Evolutionary conservation across 2,329 filamentous ascomycete species (phyloP).

Genomic region (Calonectria fujianensis): DNA sequence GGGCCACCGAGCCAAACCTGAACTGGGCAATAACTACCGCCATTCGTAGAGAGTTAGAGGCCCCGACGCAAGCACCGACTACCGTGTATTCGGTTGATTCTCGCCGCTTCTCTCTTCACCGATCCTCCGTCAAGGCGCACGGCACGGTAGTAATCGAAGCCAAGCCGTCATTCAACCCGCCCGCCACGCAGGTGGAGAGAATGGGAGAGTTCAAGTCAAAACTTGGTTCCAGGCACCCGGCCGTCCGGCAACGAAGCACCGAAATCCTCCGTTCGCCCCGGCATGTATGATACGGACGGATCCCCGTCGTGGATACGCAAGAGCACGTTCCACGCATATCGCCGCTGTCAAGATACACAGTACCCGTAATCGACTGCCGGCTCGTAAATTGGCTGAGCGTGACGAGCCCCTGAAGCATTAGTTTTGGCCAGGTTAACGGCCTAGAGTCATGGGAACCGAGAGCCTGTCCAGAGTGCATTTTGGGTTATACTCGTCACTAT

Average conservation of each 20-base stretch:
- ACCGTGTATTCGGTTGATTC: conserved; percentile 24
- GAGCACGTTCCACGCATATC: conserved; percentile 10
- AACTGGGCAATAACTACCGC: conserved; percentile 27
- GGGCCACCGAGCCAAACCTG: conserved; percentile 11
- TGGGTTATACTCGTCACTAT: background rate
- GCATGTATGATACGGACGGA: conserved; percentile 49
- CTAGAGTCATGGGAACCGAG: conserved; percentile 35
- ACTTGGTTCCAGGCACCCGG: conserved; percentile 22
- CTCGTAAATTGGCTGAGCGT: conserved; percentile 21
- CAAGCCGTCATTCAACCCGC: conserved; percentile 18
- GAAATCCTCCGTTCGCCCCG: conserved; percentile 36
- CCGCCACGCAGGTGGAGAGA: conserved; percentile 19
- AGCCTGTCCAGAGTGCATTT: conserved; percentile 23
- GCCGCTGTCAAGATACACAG: conserved; percentile 2
- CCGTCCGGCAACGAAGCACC: conserved; percentile 27
- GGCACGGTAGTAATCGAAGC: conserved; percentile 4
- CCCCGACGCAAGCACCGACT: conserved; percentile 19
- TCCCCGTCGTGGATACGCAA: conserved; percentile 36
- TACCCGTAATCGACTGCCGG: conserved; percentile 33
- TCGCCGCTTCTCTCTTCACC: conserved; percentile 18
- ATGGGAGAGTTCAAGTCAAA: conserved; percentile 24
- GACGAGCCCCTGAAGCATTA: conserved; percentile 26
- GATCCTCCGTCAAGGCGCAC: conserved; percentile 14
- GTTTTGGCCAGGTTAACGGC: conserved; percentile 22
- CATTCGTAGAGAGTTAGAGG: conserved; percentile 6